Percentiles rank a stretch among this genome's conserved stretches.
phyloP scores from a whole-genome alignment of 169 alveolate species.

The Cryptosporidium baileyi region DNA sequence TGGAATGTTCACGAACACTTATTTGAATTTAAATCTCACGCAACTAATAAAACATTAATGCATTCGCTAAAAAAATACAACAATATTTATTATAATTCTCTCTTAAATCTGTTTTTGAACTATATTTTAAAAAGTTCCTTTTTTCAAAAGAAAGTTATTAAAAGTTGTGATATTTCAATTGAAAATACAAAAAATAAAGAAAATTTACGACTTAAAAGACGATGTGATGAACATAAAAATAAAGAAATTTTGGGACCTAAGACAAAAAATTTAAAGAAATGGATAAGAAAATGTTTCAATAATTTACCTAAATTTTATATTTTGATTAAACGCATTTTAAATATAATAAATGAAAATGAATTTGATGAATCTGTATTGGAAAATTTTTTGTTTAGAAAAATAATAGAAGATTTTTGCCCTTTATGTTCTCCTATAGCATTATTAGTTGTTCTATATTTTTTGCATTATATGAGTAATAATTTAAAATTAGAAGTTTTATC shows the following conservation, averaged over 20 bases:
- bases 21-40: not conserved
- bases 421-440: constrained; percentile 44
- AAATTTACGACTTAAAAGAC: not conserved
- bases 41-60: not conserved
- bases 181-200: too few relatives aligned
- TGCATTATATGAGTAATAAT: constrained; percentile 3
- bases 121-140: not conserved
- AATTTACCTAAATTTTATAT: constrained; percentile 23
- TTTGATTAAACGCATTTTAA: not conserved
- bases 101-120: not conserved
- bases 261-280: not conserved
- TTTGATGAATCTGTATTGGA: not conserved
- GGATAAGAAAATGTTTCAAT: not conserved
- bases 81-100: not conserved
- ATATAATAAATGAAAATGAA: not conserved
- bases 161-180: too few relatives aligned
- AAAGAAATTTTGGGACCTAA: not conserved
- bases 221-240: constrained; percentile 5
- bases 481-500: constrained; percentile 25
- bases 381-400: not conserved
- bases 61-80: not conserved
- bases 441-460: not conserved
- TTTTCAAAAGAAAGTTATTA: constrained; percentile 1
- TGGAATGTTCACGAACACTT: constrained; percentile 4
- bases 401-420: constrained; percentile 33